Conservation (phyloP, 2,329 filamentous ascomycete species). For the Didymella pomorum region DNA sequence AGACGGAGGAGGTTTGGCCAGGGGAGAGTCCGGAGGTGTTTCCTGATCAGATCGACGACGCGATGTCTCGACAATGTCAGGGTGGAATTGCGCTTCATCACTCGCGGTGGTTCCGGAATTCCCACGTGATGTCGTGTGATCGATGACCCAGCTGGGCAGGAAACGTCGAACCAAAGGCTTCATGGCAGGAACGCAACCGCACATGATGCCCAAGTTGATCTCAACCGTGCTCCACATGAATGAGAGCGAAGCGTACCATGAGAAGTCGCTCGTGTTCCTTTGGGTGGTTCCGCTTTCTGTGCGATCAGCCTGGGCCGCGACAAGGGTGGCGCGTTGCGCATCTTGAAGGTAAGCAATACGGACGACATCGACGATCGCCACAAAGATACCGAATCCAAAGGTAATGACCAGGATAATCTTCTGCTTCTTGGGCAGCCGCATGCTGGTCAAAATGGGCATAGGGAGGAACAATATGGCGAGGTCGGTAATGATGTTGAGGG, state of each 20-base stretch:
- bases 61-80: conserved; percentile 33
- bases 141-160: conserved; percentile 64
- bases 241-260: conserved; percentile 79
- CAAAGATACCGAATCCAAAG: conserved; percentile 86
- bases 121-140: conserved; percentile 49
- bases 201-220: conserved; percentile 88
- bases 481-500: conserved; percentile 91
- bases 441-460: conserved; percentile 79
- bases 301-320: conserved; percentile 47
- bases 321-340: conserved; percentile 62
- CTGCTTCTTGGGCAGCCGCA: conserved; percentile 84
- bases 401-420: conserved; percentile 88
- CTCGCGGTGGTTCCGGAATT: conserved; percentile 38
- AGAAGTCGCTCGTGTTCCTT: conserved; percentile 60
- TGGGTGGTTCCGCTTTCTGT: conserved; percentile 38
- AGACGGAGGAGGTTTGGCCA: conserved; percentile 32
- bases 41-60: conserved; percentile 30
- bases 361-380: conserved; percentile 86
- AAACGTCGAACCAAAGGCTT: conserved; percentile 81
- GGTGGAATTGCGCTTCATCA: conserved; percentile 40
- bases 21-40: conserved; percentile 35
- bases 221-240: conserved; percentile 96
- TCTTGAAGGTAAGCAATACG: conserved; percentile 89
- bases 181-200: conserved; percentile 88
- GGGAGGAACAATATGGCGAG: conserved; percentile 86